These are phyloP conservation scores for Lichtheimia hyalospora DNA, from an alignment of 371 early-diverging fungal species.

Conservation along the genomic window DNA sequence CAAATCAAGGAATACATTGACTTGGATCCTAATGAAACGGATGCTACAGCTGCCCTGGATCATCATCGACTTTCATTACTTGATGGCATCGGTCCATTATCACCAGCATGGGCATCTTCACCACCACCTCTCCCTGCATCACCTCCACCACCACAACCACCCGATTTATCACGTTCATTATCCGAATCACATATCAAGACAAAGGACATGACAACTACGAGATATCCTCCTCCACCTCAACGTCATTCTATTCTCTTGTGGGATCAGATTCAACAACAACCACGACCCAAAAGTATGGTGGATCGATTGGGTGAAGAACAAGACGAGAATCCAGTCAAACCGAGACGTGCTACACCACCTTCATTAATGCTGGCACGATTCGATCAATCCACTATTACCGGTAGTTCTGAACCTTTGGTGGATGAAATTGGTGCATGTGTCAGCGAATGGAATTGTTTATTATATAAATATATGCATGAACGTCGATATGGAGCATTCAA, in stretches of 20 bases:
- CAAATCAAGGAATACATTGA: conserved; percentile 54
- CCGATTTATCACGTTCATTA: conserved; percentile 22
- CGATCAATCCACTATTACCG: conserved; percentile 58
- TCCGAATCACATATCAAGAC: conserved; percentile 29
- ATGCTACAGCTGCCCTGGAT: conserved; percentile 12
- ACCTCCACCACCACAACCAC: conserved; percentile 10
- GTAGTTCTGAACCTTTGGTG: conserved; percentile 61
- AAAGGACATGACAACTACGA: background rate
- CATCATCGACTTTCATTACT: background rate
- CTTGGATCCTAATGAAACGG: conserved; percentile 26
- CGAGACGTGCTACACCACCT: conserved; percentile 9
- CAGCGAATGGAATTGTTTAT: conserved; percentile 63
- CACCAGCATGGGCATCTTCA: background rate
- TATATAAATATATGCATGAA: conserved; percentile 53
- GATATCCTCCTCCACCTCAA: background rate
- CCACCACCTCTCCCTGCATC: background rate
- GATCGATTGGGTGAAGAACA: conserved; percentile 2
- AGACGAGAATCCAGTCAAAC: background rate
- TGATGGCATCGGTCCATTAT: no score
- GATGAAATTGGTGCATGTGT: conserved; percentile 71
- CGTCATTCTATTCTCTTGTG: background rate
- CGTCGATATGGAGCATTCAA: conserved; percentile 61
- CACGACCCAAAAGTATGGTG: background rate
- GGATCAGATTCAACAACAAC: background rate
- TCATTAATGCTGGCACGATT: conserved; percentile 50